A percentile compares a stretch with the other conserved stretches of the same genome.
Conservation (phyloP, 768 basidiomycete species). For the Boletus subcaerulescens region DNA sequence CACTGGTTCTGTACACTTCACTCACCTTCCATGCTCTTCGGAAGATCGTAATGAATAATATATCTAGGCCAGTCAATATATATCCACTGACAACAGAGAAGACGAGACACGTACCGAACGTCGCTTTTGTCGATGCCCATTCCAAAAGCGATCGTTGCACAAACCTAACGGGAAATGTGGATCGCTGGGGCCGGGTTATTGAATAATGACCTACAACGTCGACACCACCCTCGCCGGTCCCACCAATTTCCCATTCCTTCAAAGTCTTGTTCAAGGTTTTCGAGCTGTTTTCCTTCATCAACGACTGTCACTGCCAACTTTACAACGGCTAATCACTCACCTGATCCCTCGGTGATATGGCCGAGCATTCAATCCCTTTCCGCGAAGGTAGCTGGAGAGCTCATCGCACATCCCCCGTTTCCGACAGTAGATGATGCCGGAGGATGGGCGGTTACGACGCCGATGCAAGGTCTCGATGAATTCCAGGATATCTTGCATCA, state of each 20-base stretch:
- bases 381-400: conserved; percentile 58
- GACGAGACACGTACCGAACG: conserved; percentile 47
- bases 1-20: neutral
- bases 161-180: conserved; percentile 43
- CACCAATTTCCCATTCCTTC: conserved; percentile 59
- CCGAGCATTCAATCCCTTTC: conserved; percentile 61
- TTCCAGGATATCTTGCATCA: conserved; percentile 63
- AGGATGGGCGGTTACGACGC: conserved; percentile 56
- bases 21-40: conserved; percentile 79
- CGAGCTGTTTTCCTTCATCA: conserved; percentile 31
- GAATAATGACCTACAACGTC: conserved; percentile 52
- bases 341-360: conserved; percentile 75
- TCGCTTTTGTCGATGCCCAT: conserved; percentile 85
- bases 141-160: conserved; percentile 82
- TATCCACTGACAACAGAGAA: neutral
- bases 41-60: conserved; percentile 78
- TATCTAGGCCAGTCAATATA: conserved; percentile 41
- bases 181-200: neutral
- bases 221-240: conserved; percentile 48
- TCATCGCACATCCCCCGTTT: conserved; percentile 63
- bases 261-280: conserved; percentile 49
- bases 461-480: conserved; percentile 64
- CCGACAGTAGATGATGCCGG: conserved; percentile 81
- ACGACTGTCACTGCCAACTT: neutral
- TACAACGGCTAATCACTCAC: conserved; percentile 32